Evolutionary conservation across 192 early-diverging fungal genomes (phyloP).

Genomic region (Pecoramyces ruminantium): DNA sequence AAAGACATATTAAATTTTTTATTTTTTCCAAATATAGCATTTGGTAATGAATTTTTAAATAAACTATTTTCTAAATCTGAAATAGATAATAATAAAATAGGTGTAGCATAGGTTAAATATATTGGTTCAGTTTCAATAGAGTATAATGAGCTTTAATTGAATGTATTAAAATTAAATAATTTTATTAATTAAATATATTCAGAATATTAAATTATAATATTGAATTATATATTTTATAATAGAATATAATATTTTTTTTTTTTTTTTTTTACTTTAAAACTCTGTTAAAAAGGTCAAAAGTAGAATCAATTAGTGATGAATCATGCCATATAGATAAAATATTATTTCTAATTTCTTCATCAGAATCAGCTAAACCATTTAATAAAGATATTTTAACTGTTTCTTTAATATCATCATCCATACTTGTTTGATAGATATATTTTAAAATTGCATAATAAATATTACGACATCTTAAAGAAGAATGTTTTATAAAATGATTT

Average conservation of each 20-base stretch:
- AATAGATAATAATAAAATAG: slow-evolving; percentile 36
- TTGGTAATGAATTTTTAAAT: slow-evolving; percentile 43
- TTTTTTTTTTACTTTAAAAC: background rate
- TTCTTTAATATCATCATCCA: background rate
- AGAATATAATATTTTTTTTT: background rate
- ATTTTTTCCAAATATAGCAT: slow-evolving; percentile 41
- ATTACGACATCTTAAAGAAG: slow-evolving; percentile 14
- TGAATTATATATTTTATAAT: background rate
- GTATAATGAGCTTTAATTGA: slow-evolving; percentile 29
- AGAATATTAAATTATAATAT: background rate
- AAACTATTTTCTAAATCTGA: slow-evolving; percentile 39
- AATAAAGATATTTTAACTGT: slow-evolving; percentile 11
- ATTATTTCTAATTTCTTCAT: slow-evolving; percentile 13
- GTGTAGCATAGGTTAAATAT: slow-evolving; percentile 36
- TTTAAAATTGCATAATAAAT: slow-evolving; percentile 18
- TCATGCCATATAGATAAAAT: background rate
- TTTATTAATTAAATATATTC: too few relatives aligned
- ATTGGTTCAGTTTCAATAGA: slow-evolving; percentile 38
- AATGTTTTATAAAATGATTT: slow-evolving; percentile 26
- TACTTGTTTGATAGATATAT: slow-evolving; percentile 1
- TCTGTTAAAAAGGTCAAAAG: background rate
- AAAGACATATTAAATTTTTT: slow-evolving; percentile 44
- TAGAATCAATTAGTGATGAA: background rate
- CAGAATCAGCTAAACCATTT: slow-evolving; percentile 14
- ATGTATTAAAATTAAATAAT: background rate